A percentile compares a stretch with the other conserved stretches of the same genome.
Evolutionary conservation across 495 filamentous ascomycete genomes (phyloP).

Genomic region (Hypoxylon lienhwacheense): DNA sequence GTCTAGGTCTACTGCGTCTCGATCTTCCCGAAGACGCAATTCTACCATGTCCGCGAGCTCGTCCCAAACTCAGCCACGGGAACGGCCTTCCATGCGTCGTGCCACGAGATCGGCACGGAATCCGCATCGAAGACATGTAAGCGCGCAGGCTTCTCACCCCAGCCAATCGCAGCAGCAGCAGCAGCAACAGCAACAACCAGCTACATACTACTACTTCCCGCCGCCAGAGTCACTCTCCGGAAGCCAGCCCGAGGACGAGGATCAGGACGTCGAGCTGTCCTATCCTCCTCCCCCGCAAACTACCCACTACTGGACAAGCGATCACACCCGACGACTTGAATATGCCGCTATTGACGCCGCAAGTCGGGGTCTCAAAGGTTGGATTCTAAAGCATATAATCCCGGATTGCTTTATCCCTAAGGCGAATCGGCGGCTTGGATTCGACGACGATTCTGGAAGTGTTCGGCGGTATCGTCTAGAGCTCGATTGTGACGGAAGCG

Average conservation of each 20-base stretch:
- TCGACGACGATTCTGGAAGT: constrained; percentile 57
- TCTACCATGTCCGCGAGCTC: constrained; percentile 34
- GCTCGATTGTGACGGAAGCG: constrained; percentile 44
- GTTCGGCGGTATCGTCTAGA: constrained; percentile 57
- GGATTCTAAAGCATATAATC: constrained; percentile 54
- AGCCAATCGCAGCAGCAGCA: constrained; percentile 36
- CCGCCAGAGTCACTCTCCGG: constrained; percentile 41
- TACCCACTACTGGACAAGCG: constrained; percentile 61
- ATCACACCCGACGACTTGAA: constrained; percentile 55
- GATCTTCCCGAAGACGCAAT: constrained; percentile 30
- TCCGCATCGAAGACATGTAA: constrained; percentile 28
- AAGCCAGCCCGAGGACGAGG: constrained; percentile 16
- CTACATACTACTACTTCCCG: constrained; percentile 53
- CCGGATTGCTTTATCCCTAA: constrained; percentile 58
- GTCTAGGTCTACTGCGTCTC: constrained; percentile 29
- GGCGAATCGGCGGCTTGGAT: constrained; percentile 46
- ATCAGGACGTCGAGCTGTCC: constrained; percentile 21
- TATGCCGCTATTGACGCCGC: constrained; percentile 62
- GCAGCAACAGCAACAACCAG: constrained; percentile 37
- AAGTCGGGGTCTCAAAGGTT: constrained; percentile 54
- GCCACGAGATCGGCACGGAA: constrained; percentile 40
- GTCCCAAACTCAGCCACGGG: constrained; percentile 35
- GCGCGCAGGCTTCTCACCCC: constrained; percentile 35
- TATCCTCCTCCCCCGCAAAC: constrained; percentile 53
- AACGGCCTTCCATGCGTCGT: constrained; percentile 41